phyloP scores from a whole-genome alignment of 352 stramenopile species.

The Phytophthora lateralis region DNA sequence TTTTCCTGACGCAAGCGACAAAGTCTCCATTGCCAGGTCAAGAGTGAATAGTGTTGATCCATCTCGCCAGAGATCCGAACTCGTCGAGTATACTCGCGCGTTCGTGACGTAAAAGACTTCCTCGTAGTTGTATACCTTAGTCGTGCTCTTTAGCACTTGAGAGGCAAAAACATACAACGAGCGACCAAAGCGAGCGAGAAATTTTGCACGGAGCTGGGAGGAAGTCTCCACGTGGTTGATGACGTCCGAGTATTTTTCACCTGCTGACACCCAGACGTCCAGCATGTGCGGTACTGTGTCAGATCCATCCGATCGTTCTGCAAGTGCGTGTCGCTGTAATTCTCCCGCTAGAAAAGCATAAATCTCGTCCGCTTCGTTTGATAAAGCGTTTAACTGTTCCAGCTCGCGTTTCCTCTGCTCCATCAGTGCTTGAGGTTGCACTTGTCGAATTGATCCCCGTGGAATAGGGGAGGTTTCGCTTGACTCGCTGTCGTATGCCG shows the following conservation, averaged over 20 bases:
- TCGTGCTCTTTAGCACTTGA: conserved; percentile 65
- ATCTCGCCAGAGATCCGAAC: conserved; percentile 47
- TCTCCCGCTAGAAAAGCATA: conserved; percentile 60
- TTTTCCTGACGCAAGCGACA: conserved; percentile 69
- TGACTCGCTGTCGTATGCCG: conserved; percentile 22
- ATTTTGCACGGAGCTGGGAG: conserved; percentile 30
- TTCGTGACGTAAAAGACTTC: conserved; percentile 65
- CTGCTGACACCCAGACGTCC: conserved; percentile 67
- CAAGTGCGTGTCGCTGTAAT: conserved; percentile 39
- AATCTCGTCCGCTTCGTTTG: conserved; percentile 70
- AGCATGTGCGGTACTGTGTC: conserved; percentile 62
- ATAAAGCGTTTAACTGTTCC: conserved; percentile 25
- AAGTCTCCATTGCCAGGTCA: conserved; percentile 60
- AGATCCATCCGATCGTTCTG: conserved; percentile 36
- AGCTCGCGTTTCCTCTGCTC: conserved; percentile 18
- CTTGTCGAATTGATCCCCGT: conserved; percentile 3
- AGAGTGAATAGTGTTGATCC: conserved; percentile 37
- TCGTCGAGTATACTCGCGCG: conserved; percentile 46
- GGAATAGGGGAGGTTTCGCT: conserved; percentile 15
- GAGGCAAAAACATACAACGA: conserved; percentile 68
- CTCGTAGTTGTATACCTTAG: conserved; percentile 69
- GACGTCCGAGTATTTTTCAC: conserved; percentile 71
- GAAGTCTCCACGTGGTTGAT: conserved; percentile 42
- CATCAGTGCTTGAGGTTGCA: conserved; percentile 13
- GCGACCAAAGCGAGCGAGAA: conserved; percentile 56